Base-by-base conservation (phyloP, 176 grass and related monocot genomes). In the Cenchrus purpureus region DNA sequence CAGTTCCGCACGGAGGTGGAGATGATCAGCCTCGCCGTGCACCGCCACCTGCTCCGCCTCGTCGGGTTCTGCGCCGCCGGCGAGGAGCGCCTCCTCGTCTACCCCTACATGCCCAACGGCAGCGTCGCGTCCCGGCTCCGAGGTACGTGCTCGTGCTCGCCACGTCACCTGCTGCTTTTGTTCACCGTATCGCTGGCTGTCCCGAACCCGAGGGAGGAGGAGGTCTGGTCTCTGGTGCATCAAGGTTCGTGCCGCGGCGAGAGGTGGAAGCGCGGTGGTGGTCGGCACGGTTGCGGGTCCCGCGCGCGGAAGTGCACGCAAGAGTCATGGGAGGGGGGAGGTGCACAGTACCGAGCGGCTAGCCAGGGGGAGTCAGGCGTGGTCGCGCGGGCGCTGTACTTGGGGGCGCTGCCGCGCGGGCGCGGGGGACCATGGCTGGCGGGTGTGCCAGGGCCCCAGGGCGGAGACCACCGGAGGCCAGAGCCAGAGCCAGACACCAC, bases 21-120 rank as follows among this genome's bases (percentile, higher is more conserved):
- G 87, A 98, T 98, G 85, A 98, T 98, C 71, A 98, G 93, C 91
- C 91, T 98, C 44, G 95, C 95, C 63, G 91, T 95, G 45, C 95
- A 98, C 77, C 88, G 95, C n/a, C 94, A 98, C 87, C 83, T 98
- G 40, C 92, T 98, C 63, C 89, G 95, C 55, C 91, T 98, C 43
- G 17, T 95, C 22, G 95, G 95, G 4, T 95, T 92, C 90, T 98
- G 95, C 83, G 83, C 95, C 25, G 64, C 87, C 64, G 51, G 76
- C 22, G 93, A 93, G 34, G 95, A 98, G 79, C 91, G 93, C 74
- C 79, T 98, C 20, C 93, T 98, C 85, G 91, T 98, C 13, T 98
- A 98, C 81, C 96, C 96, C 0, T 98, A 76, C 89, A 98, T 98
- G 96, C 80, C 93, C 20, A 95, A 98, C 86, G 96, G 96, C 83